A percentile compares a stretch with the other conserved stretches of the same genome.
These are phyloP conservation scores for Sanghuangporus sanghuang DNA, from an alignment of 1,284 basidiomycete genomes.

Conservation along the genomic window DNA sequence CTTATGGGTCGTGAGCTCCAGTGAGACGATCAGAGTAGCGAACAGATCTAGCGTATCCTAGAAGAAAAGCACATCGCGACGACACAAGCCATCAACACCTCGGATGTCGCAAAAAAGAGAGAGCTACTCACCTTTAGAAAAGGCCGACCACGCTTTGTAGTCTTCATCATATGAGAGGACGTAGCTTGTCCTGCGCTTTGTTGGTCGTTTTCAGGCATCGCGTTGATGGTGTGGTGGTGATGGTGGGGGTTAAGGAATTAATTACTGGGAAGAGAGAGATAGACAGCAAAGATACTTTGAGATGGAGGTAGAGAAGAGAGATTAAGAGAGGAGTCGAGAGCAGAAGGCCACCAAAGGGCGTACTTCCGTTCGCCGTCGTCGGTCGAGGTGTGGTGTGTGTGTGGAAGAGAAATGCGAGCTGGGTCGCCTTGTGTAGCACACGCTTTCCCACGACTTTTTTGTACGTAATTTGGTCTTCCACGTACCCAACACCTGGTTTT, in stretches of 20 bases:
- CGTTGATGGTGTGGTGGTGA: constrained; percentile 2
- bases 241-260: neutral
- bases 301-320: constrained; percentile 24
- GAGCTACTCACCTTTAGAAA: constrained; percentile 71
- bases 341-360: constrained; percentile 15
- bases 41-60: constrained; percentile 98
- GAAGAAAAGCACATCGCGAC: constrained; percentile 8
- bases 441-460: neutral
- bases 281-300: constrained; percentile 26
- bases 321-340: constrained; percentile 20
- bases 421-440: neutral
- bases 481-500: neutral
- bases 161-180: constrained; percentile 94
- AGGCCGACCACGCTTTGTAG: constrained; percentile 89
- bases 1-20: constrained; percentile 85
- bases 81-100: constrained; percentile 18
- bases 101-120: neutral
- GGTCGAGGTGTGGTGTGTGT: constrained; percentile 17
- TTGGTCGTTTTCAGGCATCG: constrained; percentile 31
- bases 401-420: constrained; percentile 21
- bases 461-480: neutral
- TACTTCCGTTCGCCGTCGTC: neutral
- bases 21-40: constrained; percentile 92
- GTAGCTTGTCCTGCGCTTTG: constrained; percentile 41
- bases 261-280: constrained; percentile 20